phyloP scores from a whole-genome alignment of 305 asterid species.

The Plantago coronopus region DNA sequence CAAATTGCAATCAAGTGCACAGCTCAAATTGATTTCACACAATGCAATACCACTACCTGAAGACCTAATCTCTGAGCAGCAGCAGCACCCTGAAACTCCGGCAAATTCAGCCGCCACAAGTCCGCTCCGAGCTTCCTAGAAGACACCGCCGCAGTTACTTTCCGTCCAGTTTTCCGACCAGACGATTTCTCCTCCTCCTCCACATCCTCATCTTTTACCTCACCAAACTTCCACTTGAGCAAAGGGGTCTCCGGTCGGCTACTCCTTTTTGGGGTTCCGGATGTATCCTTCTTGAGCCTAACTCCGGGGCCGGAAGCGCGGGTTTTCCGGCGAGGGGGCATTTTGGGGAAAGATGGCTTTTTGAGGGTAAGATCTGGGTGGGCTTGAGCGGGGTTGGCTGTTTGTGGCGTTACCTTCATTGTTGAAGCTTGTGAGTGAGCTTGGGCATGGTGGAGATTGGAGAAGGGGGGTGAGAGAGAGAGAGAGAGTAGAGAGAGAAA shows the following conservation, averaged over 20 bases:
- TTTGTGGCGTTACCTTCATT: conserved; percentile 45
- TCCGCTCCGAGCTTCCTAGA: conserved; percentile 77
- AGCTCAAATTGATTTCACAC: not conserved
- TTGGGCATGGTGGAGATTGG: conserved; percentile 10
- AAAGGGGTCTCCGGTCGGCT: conserved; percentile 55
- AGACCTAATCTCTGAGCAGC: conserved; percentile 33
- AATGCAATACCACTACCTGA: conserved; percentile 41
- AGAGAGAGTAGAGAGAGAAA: not conserved
- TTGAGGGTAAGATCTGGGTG: conserved; percentile 34
- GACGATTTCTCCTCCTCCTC: conserved; percentile 31
- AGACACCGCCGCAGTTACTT: conserved; percentile 40
- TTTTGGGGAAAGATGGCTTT: conserved; percentile 23
- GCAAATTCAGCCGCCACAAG: conserved; percentile 62
- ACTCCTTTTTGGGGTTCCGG: conserved; percentile 25
- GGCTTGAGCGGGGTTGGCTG: conserved; percentile 23
- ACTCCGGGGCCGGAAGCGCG: conserved; percentile 35
- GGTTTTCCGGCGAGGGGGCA: conserved; percentile 43
- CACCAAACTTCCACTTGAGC: conserved; percentile 56
- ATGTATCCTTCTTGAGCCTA: conserved; percentile 35
- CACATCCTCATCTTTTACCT: conserved; percentile 20
- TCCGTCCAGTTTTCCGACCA: conserved; percentile 39
- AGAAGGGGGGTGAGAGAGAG: not conserved
- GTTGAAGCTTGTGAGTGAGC: conserved; percentile 20
- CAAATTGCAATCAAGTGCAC: not conserved
- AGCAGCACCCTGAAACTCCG: conserved; percentile 45